These are phyloP conservation scores for Verticillium nubilum DNA, from an alignment of 2,329 filamentous ascomycete species.

Conservation along the genomic window DNA sequence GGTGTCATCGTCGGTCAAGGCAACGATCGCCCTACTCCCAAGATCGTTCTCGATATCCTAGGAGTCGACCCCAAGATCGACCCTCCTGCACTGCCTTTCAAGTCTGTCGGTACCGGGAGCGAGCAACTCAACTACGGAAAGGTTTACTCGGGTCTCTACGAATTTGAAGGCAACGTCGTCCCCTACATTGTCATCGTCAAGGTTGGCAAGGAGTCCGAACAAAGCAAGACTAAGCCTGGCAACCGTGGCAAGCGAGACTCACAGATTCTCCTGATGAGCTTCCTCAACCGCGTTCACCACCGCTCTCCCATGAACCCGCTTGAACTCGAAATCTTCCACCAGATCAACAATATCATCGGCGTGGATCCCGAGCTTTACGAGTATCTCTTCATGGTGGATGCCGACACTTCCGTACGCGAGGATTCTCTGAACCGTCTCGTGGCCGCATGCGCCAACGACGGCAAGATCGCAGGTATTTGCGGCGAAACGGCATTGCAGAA, in stretches of 20 bases:
- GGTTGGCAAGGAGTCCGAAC: slow-evolving; percentile 94
- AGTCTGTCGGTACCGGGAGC: slow-evolving; percentile 80
- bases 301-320: slow-evolving; percentile 90
- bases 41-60: slow-evolving; percentile 95
- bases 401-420: slow-evolving; percentile 89
- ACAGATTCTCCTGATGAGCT: slow-evolving; percentile 92
- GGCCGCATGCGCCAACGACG: slow-evolving; percentile 85
- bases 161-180: slow-evolving; percentile 95
- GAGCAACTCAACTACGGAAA: slow-evolving; percentile 98
- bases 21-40: slow-evolving; percentile 93
- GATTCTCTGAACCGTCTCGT: slow-evolving; percentile 91
- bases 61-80: slow-evolving; percentile 97
- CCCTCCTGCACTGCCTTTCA: slow-evolving; percentile 89
- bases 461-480: slow-evolving; percentile 95
- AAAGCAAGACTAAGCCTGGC: slow-evolving; percentile 83
- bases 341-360: slow-evolving; percentile 98
- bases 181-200: slow-evolving; percentile 96
- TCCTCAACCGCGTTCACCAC: slow-evolving; percentile 96
- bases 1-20: slow-evolving; percentile 94
- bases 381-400: slow-evolving; percentile 95
- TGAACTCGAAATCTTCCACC: slow-evolving; percentile 97
- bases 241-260: slow-evolving; percentile 99
- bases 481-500: slow-evolving; percentile 96
- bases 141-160: slow-evolving; percentile 95
- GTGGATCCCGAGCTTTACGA: slow-evolving; percentile 97